Evolutionary conservation across 768 basidiomycete species (phyloP).

Genomic region (Filobasidium wieringae): DNA sequence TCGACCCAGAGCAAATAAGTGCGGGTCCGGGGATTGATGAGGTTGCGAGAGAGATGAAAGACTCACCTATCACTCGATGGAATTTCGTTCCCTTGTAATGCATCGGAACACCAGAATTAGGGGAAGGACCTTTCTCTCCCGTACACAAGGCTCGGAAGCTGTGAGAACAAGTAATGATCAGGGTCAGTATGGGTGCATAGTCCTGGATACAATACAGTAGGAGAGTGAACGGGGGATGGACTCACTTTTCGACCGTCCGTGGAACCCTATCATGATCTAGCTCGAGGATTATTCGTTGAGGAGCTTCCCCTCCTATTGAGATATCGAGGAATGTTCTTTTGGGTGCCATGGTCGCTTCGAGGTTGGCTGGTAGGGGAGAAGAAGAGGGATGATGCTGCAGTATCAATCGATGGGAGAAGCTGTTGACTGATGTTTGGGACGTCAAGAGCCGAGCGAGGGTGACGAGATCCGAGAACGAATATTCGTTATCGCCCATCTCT

Average conservation of each 20-base stretch:
- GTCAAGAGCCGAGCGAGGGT: no score
- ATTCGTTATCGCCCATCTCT: no score
- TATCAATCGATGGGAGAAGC: no score
- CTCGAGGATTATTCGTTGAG: constrained; percentile 45
- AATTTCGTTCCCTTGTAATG: constrained; percentile 71
- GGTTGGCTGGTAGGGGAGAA: no score
- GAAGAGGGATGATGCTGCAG: no score
- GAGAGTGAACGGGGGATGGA: background rate
- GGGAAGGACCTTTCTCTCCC: constrained; percentile 66
- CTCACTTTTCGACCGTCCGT: constrained; percentile 69
- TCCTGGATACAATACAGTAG: no score
- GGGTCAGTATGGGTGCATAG: constrained; percentile 14
- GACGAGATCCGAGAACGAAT: no score
- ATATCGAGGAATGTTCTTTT: constrained; percentile 67
- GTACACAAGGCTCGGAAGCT: constrained; percentile 81
- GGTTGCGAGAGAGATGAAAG: background rate
- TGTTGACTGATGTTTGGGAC: no score
- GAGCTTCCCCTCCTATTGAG: constrained; percentile 50
- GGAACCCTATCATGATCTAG: constrained; percentile 62
- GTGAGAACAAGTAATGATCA: constrained; percentile 65
- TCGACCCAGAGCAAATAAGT: background rate
- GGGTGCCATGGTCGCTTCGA: constrained; percentile 8
- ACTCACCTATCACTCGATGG: constrained; percentile 65
- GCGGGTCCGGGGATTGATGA: no score
- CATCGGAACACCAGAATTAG: constrained; percentile 53